Base-by-base conservation (phyloP, 2,329 filamentous ascomycete genomes). In the Fusarium zealandicum region DNA sequence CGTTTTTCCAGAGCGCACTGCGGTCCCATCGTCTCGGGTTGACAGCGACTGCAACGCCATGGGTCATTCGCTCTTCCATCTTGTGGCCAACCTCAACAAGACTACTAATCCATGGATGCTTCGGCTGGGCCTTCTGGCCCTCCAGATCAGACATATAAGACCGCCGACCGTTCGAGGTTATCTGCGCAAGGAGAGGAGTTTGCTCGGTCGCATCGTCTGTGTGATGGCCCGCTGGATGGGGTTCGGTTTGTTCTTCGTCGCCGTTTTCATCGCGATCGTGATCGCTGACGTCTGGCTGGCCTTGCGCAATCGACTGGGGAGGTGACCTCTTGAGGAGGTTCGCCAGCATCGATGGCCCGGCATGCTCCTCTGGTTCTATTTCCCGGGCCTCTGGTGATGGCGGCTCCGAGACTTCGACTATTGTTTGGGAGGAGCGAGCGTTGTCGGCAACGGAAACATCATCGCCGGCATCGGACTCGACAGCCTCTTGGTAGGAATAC, bases 21-120 rank as follows among this genome's bases (percentile, higher is more conserved):
- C 78, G 80, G 70, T 93, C 80, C 90, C 93, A 97, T 17, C 79
- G 80, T 61, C 88, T 89, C 0, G 90, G 89, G 64, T 86, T 85
- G 3, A 79, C 70, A 6, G 83, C 65, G 38, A 76, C 62, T 13
- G 67, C 68, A 12, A 72, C 66, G 6, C 67, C 59, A 28, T 72
- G 64, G 6, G 63, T 57, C 22, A 76, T 58, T 25, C 65, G 66
- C 18, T 66, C 62, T 57, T 75, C 69, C 42, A 74, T 60, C 31
- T 67, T 70, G 27, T 72, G 70, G 4, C 70, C 59, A 11, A 69
- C 64, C 35, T 71, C 64, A 6, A 68, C 63, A 8, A 75, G 57
- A 18, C 69, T 67, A 20, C 61, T 64, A 4, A 76, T 54, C 77
- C 76, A 80, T 17, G 52, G 57, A 8, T 54, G 67, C 41, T 57